Percentiles rank a stretch among this genome's conserved stretches.
phyloP scores from a whole-genome alignment of 2,329 filamentous ascomycete genomes.

The Fusarium verticillioides region DNA sequence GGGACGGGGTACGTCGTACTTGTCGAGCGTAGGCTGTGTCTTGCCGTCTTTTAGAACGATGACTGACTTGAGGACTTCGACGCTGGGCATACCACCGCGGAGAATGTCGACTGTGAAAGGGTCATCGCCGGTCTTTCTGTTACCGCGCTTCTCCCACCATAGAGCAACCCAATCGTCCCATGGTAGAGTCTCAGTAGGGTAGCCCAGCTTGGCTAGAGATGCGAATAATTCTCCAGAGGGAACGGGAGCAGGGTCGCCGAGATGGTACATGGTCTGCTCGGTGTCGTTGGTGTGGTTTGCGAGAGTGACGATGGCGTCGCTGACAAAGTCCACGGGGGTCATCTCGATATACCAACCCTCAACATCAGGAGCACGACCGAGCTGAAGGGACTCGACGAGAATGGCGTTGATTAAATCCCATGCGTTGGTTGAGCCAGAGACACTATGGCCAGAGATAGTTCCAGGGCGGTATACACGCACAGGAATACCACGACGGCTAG shows the following conservation, averaged over 20 bases:
- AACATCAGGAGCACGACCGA: constrained; percentile 76
- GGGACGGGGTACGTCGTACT: constrained; percentile 68
- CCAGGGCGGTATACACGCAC: constrained; percentile 78
- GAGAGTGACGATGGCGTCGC: constrained; percentile 76
- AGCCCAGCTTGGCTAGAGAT: constrained; percentile 73
- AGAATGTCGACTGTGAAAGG: constrained; percentile 83
- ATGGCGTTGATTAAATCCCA: constrained; percentile 82
- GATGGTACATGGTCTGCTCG: constrained; percentile 75
- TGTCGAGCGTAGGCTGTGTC: constrained; percentile 68
- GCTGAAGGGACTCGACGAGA: constrained; percentile 79
- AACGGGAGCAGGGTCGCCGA: constrained; percentile 78
- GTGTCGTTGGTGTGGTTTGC: constrained; percentile 70
- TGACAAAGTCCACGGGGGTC: constrained; percentile 86
- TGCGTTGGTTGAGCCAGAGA: constrained; percentile 78
- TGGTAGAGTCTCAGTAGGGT: constrained; percentile 71
- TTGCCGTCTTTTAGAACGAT: constrained; percentile 78
- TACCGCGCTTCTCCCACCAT: constrained; percentile 77
- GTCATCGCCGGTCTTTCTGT: constrained; percentile 72
- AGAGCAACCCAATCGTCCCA: constrained; percentile 81
- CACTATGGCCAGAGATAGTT: constrained; percentile 82
- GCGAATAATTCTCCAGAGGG: constrained; percentile 74
- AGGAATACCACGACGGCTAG: constrained; percentile 74
- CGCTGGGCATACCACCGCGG: constrained; percentile 81
- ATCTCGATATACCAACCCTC: constrained; percentile 83
- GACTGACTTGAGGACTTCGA: constrained; percentile 75